Evolutionary conservation across 371 early-diverging fungal species (phyloP), one percentile per base, ranked within the genome.

Genomic region (Phascolomyces articulosus): DNA sequence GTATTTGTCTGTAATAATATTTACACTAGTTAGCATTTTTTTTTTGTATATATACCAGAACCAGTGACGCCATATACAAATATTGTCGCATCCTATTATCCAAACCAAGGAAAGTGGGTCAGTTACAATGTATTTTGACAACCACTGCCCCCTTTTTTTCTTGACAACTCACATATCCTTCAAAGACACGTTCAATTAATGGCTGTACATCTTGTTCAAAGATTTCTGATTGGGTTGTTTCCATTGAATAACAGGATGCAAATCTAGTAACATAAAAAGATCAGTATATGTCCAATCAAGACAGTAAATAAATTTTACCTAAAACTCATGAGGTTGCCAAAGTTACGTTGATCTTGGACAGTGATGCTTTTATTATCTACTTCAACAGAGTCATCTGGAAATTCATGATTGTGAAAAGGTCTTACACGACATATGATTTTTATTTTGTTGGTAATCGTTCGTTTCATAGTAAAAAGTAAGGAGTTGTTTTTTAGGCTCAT

Each of bases 21-120:
- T 6, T 16, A 47, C 1, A 0, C 6, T 20, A 47, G 8, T 47
- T 13, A 47, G 1, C 16, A 9, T 34, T 34, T 34, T 34, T 34
- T 34, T 34, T 34, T 34, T 11, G n/a, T 20, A 58, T 53, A 21
- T 28, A n/a, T 62, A 68, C 70, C 72, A 41, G 85, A 82, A 0
- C 90, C 91, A 1, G 90, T 91, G 47, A 86, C 87, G 3, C 93
- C 93, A 66, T 91, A 91, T 62, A 86, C 86, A 62, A 92, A 88
- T 48, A 91, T 80, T 4, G 90, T 90, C 0, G 88, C 79, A 41
- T 85, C 73, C 75, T 74, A 15, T 18, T 9, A 47, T 41, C 18
- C n/a, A 57, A 55, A 21, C 18, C n/a, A n/a, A n/a, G 51, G 16
- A 15, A 40, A 1, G 8, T 9, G 41, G 20, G 29, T 58, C 11